phyloP scores from a whole-genome alignment of 192 early-diverging fungal species.

The Coemansia sp. region DNA sequence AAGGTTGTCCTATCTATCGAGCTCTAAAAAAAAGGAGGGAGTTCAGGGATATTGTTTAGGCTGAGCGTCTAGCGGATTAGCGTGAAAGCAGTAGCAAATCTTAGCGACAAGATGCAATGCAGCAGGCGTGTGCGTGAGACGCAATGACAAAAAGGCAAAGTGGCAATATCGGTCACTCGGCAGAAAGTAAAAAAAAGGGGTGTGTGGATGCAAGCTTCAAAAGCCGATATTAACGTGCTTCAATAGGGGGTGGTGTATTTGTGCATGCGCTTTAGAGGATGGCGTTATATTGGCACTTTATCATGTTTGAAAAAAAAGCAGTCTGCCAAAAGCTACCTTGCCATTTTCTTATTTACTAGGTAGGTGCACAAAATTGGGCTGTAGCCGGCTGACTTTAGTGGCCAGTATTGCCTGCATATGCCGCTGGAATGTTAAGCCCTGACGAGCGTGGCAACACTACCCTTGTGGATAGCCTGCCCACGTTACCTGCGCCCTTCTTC shows the following conservation, averaged over 20 bases:
- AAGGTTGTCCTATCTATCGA: background rate
- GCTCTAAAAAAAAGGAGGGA: background rate
- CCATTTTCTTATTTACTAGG: background rate
- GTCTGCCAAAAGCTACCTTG: background rate
- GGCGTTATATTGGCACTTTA: slow-evolving; percentile 17
- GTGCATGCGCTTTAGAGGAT: slow-evolving; percentile 4
- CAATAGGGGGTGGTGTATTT: slow-evolving; percentile 10
- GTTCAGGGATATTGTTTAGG: slow-evolving; percentile 6
- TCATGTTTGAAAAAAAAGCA: background rate
- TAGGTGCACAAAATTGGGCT: background rate
- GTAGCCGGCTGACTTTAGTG: background rate
- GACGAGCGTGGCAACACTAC: background rate
- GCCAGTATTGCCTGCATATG: background rate
- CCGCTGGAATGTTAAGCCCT: background rate
- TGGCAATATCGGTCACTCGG: slow-evolving; percentile 2
- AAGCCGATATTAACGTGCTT: background rate
- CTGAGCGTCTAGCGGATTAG: slow-evolving; percentile 2
- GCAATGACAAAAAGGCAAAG: background rate
- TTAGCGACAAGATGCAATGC: background rate
- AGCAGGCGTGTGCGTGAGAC: slow-evolving; percentile 12
- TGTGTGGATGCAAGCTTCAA: background rate
- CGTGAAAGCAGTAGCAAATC: slow-evolving; percentile 8
- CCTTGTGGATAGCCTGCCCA: background rate
- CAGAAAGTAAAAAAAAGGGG: slow-evolving; percentile 1
- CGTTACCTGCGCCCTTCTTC: background rate